Percentiles rank a stretch among this genome's conserved stretches.
Evolutionary conservation across 306 rosid species (phyloP).

Genomic region (Inga leiocalycina): DNA sequence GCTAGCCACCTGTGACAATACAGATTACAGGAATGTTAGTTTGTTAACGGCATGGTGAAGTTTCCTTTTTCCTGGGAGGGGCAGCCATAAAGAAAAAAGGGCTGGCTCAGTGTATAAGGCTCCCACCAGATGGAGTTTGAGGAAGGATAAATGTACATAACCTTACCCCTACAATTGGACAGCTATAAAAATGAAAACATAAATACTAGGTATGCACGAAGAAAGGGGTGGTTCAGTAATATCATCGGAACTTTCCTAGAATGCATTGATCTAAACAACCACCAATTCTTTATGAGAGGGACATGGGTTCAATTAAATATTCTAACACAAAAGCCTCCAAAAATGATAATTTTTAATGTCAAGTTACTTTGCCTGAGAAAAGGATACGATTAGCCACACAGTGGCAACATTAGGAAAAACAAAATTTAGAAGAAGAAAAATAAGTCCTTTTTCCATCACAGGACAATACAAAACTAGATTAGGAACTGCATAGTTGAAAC

Average conservation of each 20-base stretch:
- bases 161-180: no score
- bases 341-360: neutral
- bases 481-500: neutral
- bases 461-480: neutral
- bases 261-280: neutral
- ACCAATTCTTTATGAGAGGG: neutral
- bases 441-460: neutral
- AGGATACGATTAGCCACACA: neutral
- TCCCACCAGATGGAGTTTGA: no score
- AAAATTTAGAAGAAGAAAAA: neutral
- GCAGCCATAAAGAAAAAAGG: neutral
- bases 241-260: neutral
- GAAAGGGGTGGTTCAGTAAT: neutral
- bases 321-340: neutral
- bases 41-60: neutral
- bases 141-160: no score
- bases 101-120: no score
- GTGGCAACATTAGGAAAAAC: neutral
- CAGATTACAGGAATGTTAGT: neutral
- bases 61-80: no score
- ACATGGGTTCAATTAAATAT: neutral
- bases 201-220: neutral
- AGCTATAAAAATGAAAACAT: neutral
- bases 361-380: neutral
- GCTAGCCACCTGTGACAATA: conserved; percentile 74